A percentile compares a stretch with the other conserved stretches of the same genome.
These are phyloP conservation scores for Dactylis glomerata DNA, from an alignment of 176 grass and related monocot genomes.

Conservation along the genomic window DNA sequence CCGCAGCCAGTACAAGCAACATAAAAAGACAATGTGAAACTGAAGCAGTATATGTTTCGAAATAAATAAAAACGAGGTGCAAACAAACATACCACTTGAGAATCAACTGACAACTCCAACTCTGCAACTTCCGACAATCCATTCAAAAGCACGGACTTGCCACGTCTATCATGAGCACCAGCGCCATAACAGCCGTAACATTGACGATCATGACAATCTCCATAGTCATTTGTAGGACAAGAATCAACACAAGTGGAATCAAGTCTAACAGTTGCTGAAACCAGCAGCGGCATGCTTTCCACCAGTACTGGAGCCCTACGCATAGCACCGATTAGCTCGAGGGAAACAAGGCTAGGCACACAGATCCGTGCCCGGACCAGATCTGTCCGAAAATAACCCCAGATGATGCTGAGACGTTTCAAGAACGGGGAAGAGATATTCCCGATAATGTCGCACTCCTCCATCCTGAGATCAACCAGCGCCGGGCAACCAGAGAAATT, in stretches of 20 bases:
- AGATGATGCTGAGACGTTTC: not conserved
- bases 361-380: not conserved
- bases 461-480: not conserved
- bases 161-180: too few relatives aligned
- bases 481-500: not conserved
- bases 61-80: too few relatives aligned
- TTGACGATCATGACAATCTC: too few relatives aligned
- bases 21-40: too few relatives aligned
- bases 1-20: too few relatives aligned
- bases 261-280: not conserved
- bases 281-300: not conserved
- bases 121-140: too few relatives aligned
- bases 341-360: not conserved
- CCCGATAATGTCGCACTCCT: not conserved
- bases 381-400: not conserved
- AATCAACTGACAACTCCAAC: too few relatives aligned
- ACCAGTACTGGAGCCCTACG: not conserved
- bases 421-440: not conserved
- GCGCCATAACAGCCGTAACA: too few relatives aligned
- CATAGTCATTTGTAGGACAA: not conserved
- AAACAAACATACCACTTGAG: too few relatives aligned
- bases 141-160: too few relatives aligned
- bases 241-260: not conserved
- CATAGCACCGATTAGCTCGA: not conserved
- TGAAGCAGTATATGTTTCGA: too few relatives aligned